These are phyloP conservation scores for Pachysandra terminalis DNA, from an alignment of 164 flowering plant genomes.

Conservation along the genomic window DNA sequence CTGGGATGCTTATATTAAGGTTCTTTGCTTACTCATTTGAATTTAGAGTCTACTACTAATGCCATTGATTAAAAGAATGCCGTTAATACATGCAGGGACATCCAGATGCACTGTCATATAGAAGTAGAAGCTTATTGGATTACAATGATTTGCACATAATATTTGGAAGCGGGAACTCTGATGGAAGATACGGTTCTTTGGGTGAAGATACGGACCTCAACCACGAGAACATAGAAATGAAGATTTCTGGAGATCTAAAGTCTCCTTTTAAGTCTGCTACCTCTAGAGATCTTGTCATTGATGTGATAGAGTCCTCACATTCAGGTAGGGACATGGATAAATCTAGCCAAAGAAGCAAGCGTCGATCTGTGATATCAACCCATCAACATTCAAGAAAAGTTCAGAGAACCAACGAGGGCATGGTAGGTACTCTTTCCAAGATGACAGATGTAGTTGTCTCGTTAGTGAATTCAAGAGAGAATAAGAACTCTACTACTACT, in stretches of 20 bases:
- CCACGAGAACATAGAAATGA: conserved; percentile 9
- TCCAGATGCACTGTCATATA: conserved; percentile 35
- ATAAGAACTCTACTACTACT: conserved; percentile 11
- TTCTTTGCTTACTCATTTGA: not conserved
- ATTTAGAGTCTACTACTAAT: not conserved
- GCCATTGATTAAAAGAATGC: not conserved
- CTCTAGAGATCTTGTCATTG: not conserved
- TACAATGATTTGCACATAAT: conserved; percentile 34
- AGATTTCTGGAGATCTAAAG: conserved; percentile 11
- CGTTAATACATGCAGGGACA: conserved; percentile 34
- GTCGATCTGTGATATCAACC: conserved; percentile 8
- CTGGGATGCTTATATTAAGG: conserved; percentile 52
- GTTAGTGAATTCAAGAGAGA: conserved; percentile 13
- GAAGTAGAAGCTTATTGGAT: conserved; percentile 17
- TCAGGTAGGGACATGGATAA: conserved; percentile 10
- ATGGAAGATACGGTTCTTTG: conserved; percentile 17
- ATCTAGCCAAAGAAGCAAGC: conserved; percentile 26
- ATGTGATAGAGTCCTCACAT: not conserved
- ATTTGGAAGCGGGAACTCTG: conserved; percentile 14
- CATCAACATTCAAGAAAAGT: conserved; percentile 18
- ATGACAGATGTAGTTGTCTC: conserved; percentile 14
- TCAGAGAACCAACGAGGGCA: conserved; percentile 18
- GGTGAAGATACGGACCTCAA: conserved; percentile 19
- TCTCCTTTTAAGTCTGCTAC: not conserved
- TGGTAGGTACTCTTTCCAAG: conserved; percentile 15